These are phyloP conservation scores for Metschnikowia lochheadii DNA, from an alignment of 805 yeast genomes.

Conservation along the genomic window DNA sequence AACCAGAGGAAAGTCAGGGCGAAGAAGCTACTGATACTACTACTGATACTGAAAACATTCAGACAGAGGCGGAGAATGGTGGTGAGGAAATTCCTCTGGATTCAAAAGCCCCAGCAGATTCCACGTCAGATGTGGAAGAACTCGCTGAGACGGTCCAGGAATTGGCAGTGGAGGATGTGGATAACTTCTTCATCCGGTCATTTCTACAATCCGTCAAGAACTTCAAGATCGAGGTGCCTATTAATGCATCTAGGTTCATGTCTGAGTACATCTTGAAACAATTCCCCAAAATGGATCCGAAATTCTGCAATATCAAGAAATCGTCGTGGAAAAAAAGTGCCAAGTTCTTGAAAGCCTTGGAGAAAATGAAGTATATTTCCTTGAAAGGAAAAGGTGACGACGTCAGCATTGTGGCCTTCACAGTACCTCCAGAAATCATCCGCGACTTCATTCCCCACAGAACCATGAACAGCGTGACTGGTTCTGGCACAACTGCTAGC, in stretches of 20 bases:
- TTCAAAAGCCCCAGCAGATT: neutral
- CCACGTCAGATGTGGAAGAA: conserved; percentile 2
- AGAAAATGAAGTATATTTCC: conserved; percentile 63
- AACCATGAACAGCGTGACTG: conserved; percentile 22
- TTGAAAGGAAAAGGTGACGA: conserved; percentile 86
- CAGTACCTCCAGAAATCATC: conserved; percentile 32
- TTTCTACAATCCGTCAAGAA: conserved; percentile 64
- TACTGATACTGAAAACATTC: neutral
- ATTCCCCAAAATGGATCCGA: conserved; percentile 61
- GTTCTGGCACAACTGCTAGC: conserved; percentile 20
- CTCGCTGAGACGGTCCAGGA: conserved; percentile 35
- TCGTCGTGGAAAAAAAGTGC: conserved; percentile 88
- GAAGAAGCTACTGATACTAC: neutral
- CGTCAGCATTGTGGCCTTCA: conserved; percentile 41
- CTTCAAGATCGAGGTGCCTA: conserved; percentile 57
- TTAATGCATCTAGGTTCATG: conserved; percentile 71
- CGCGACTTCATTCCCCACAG: conserved; percentile 65
- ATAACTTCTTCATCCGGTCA: conserved; percentile 68
- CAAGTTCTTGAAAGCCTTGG: conserved; percentile 83
- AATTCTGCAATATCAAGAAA: conserved; percentile 60
- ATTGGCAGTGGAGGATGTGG: conserved; percentile 61
- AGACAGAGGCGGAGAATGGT: neutral
- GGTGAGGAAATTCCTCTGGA: neutral
- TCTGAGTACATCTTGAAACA: conserved; percentile 64
- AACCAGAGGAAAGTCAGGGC: neutral